Conservation (phyloP, 164 flowering plant species). For the Berberis thunbergii region DNA sequence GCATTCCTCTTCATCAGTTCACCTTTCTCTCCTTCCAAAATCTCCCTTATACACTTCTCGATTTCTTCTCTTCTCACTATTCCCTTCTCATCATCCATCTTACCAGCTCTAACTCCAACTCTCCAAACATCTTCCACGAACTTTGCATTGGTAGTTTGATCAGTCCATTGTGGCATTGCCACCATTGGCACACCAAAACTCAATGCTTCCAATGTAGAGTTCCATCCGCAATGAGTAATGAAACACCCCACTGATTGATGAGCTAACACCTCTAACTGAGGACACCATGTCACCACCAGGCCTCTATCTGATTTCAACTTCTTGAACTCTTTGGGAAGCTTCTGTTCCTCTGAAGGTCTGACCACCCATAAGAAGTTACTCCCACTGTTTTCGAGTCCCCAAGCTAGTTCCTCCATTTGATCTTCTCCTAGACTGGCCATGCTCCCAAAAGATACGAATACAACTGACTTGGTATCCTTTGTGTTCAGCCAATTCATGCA, state of each 20-base stretch:
- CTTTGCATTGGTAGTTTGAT: conserved; percentile 31
- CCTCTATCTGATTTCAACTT: conserved; percentile 14
- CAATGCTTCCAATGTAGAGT: conserved; percentile 26
- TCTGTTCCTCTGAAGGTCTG: conserved; percentile 9
- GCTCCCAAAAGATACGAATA: conserved; percentile 23
- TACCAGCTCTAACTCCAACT: conserved; percentile 16
- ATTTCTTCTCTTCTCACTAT: conserved; percentile 21
- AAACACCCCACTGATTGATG: conserved; percentile 22
- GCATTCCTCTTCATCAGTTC: conserved; percentile 15
- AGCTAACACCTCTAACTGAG: conserved; percentile 22
- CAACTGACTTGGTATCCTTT: conserved; percentile 14
- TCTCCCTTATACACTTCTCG: conserved; percentile 18
- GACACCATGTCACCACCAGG: conserved; percentile 23
- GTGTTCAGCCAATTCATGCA: conserved; percentile 18
- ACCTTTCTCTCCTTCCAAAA: conserved; percentile 20
- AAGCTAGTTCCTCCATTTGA: conserved; percentile 18
- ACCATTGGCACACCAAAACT: conserved; percentile 32
- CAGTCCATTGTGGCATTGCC: conserved; percentile 24
- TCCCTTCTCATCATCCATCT: conserved; percentile 13
- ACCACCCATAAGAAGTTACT: conserved; percentile 20
- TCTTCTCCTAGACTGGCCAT: conserved; percentile 5
- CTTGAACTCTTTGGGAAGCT: conserved; percentile 11
- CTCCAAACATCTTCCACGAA: conserved; percentile 23
- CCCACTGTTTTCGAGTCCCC: conserved; percentile 8
- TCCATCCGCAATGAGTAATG: conserved; percentile 30